A percentile compares a stretch with the other conserved stretches of the same genome.
Evolutionary conservation across 1,284 basidiomycete species (phyloP).

Genomic region (Uromyces viciae-fabae): DNA sequence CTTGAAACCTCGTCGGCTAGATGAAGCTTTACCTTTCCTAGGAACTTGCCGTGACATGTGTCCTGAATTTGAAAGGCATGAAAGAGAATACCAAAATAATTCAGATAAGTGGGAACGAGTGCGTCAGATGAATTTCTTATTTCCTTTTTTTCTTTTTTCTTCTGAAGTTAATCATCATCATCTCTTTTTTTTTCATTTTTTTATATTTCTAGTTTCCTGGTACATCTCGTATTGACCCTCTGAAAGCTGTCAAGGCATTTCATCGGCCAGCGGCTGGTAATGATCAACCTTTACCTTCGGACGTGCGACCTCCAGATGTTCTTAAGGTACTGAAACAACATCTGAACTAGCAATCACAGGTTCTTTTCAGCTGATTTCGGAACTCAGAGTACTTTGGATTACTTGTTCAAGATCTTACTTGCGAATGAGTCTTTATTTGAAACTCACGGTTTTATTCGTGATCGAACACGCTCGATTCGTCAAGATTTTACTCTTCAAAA

Average conservation of each 20-base stretch:
- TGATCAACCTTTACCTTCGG: slow-evolving; percentile 77
- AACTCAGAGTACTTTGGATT: slow-evolving; percentile 75
- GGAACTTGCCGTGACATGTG: slow-evolving; percentile 94
- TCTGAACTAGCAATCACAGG: neutral
- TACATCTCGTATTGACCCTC: slow-evolving; percentile 70
- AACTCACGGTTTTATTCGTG: slow-evolving; percentile 81
- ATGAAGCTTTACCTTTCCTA: slow-evolving; percentile 80
- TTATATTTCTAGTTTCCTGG: slow-evolving; percentile 54
- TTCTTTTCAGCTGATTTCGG: slow-evolving; percentile 37
- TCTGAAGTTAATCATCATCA: slow-evolving; percentile 19
- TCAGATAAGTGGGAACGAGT: slow-evolving; percentile 82
- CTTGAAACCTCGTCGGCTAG: slow-evolving; percentile 68
- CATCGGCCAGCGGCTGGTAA: slow-evolving; percentile 85
- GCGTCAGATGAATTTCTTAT: slow-evolving; percentile 53
- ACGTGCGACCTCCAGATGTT: slow-evolving; percentile 79
- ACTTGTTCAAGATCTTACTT: slow-evolving; percentile 80
- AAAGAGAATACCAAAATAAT: slow-evolving; percentile 83
- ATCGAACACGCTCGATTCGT: slow-evolving; percentile 82
- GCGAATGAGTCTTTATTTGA: slow-evolving; percentile 66
- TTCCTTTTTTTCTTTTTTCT: neutral
- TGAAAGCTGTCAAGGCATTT: slow-evolving; percentile 86
- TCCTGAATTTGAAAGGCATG: slow-evolving; percentile 83
- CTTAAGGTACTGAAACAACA: slow-evolving; percentile 63
- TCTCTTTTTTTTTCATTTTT: too few relatives aligned
- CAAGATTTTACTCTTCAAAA: slow-evolving; percentile 95